Evolutionary conservation across 768 basidiomycete genomes (phyloP), one percentile per base, ranked within the genome.

Genomic region (Lactarius hengduanensis): DNA sequence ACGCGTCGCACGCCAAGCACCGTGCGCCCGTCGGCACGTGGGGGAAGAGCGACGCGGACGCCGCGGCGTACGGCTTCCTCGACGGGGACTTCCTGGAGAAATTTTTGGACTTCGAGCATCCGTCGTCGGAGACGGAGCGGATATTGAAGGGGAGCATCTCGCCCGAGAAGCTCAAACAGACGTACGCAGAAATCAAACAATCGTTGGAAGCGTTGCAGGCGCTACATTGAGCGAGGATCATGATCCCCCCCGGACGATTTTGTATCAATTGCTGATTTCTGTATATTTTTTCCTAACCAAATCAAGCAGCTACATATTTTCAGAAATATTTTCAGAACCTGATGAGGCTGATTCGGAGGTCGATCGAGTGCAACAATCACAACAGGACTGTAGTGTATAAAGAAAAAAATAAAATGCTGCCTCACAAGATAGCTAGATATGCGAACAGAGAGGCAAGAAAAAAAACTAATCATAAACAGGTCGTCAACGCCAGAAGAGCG

Each of bases 71-170:
- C 47, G 94, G 93, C 18, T 94, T 97, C 80, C 79, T 97, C 34
- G 94, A 97, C 67, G 95, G 94, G 1, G 90, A 92, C 72, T 91
- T 94, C 69, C 73, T 97, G 22, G 91, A 95, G 75, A 77, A 79
- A 22, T 86, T 90, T 74, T 79, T 88, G 61, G 76, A 75, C 20
- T 78, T 81, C 57, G 73, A 72, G 43, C 74, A 72, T 15, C 77
- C 81, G 22, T 76, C 80, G 0, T 72, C 78, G 6, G 75, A 80
- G 28, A 76, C 86, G n/a, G 75, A 81, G 61, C 76, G 80, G 65
- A 83, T 91, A 11, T 76, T 88, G 70, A 72, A 78, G 34, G 91
- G 91, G 10, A 76, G 78, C 20, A 85, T 78, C 62, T 81, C 84
- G 59, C 84, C 84, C 3, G 90, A 93, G 76, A 76, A 76, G 40